Evolutionary conservation across 1,284 basidiomycete species (phyloP).

Genomic region (Trichosporon faecale): DNA sequence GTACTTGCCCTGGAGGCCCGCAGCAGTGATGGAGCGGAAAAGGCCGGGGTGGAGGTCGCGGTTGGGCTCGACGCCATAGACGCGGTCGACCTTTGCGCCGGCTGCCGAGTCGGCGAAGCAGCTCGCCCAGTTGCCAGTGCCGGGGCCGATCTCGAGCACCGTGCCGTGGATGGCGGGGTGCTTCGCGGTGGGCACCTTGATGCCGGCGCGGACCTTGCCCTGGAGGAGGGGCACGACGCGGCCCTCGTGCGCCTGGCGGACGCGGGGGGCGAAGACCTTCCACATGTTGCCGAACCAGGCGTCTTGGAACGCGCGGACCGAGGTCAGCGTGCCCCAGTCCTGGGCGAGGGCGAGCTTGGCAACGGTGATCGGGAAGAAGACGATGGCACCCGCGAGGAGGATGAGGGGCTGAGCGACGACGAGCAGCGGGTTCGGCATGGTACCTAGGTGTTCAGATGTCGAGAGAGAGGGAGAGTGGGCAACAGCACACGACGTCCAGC

Average conservation of each 20-base stretch:
- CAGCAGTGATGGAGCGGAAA: neutral
- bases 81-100: conserved; percentile 15
- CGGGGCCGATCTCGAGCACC: conserved; percentile 24
- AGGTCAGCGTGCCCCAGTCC: conserved; percentile 17
- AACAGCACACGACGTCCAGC: neutral
- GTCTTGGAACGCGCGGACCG: conserved; percentile 13
- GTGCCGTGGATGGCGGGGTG: conserved; percentile 17
- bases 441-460: neutral
- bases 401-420: conserved; percentile 16
- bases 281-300: conserved; percentile 24
- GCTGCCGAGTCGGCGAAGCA: conserved; percentile 22
- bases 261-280: conserved; percentile 14
- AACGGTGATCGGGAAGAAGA: conserved; percentile 18
- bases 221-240: conserved; percentile 22
- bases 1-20: conserved; percentile 21
- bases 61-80: conserved; percentile 27
- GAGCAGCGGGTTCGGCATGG: conserved; percentile 8
- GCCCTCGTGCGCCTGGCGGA: conserved; percentile 16
- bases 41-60: conserved; percentile 20
- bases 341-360: neutral
- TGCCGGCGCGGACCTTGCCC: conserved; percentile 21
- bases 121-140: conserved; percentile 23
- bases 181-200: neutral
- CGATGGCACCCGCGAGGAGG: conserved; percentile 14
- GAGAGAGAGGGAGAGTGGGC: neutral